A percentile compares a stretch with the other conserved stretches of the same genome.
These are phyloP conservation scores for Ogataea neopini DNA, from an alignment of 805 yeast species.

Conservation along the genomic window DNA sequence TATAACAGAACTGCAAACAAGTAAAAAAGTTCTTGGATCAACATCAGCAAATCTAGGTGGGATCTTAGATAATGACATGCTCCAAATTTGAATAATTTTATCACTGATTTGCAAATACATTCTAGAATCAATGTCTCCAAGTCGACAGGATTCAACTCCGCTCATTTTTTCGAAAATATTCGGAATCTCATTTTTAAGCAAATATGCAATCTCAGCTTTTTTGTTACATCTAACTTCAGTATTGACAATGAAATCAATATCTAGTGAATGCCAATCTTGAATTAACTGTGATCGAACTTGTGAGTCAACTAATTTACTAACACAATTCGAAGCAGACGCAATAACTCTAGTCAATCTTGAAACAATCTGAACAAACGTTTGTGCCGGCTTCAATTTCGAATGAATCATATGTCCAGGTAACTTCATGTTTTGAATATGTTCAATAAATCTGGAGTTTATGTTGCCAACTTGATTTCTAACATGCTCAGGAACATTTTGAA, in stretches of 20 bases:
- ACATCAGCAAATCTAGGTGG: conserved; percentile 44
- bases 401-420: conserved; percentile 52
- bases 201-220: conserved; percentile 27
- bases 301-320: conserved; percentile 53
- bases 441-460: conserved; percentile 51
- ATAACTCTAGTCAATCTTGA: conserved; percentile 26
- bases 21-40: conserved; percentile 55
- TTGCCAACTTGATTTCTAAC: conserved; percentile 55
- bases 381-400: conserved; percentile 55
- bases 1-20: conserved; percentile 53
- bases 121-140: conserved; percentile 8
- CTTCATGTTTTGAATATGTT: conserved; percentile 42
- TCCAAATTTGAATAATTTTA: conserved; percentile 17
- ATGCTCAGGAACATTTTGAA: conserved; percentile 58
- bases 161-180: conserved; percentile 13
- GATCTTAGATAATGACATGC: conserved; percentile 19
- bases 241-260: conserved; percentile 18
- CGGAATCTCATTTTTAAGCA: conserved; percentile 40
- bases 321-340: conserved; percentile 32
- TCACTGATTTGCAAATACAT: conserved; percentile 13
- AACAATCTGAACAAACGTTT: conserved; percentile 22
- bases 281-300: conserved; percentile 11
- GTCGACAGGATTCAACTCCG: conserved; percentile 5
- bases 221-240: conserved; percentile 21
- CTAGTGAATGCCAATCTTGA: conserved; percentile 45